Evolutionary conservation across 106 monocot genomes (phyloP).

Genomic region (Triglochin maritima): DNA sequence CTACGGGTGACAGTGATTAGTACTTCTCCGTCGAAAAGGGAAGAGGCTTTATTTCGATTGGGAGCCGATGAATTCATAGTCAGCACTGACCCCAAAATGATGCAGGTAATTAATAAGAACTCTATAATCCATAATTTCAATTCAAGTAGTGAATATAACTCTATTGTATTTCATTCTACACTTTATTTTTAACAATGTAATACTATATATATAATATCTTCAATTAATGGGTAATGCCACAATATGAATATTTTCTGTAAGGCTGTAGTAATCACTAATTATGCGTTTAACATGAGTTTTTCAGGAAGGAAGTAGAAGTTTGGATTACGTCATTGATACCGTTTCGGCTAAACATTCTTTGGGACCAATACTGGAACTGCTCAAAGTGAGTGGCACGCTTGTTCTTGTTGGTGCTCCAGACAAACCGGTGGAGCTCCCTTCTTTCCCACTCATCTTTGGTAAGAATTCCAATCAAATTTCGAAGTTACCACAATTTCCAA

Average conservation of each 20-base stretch:
- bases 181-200: too few species aligned
- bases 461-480: not conserved
- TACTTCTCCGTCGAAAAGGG: conserved; percentile 11
- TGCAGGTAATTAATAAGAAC: conserved; percentile 4
- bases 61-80: conserved; percentile 18
- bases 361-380: conserved; percentile 3
- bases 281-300: not conserved
- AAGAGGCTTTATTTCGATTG: conserved; percentile 9
- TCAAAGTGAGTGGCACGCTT: conserved; percentile 8
- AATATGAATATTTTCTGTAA: too few species aligned
- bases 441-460: conserved; percentile 9
- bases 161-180: too few species aligned
- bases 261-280: too few species aligned
- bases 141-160: too few species aligned
- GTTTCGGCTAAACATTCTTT: conserved; percentile 6
- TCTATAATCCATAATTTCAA: too few species aligned
- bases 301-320: not conserved
- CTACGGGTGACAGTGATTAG: conserved; percentile 21
- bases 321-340: conserved; percentile 13
- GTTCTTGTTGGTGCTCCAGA: conserved; percentile 10
- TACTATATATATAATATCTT: too few species aligned
- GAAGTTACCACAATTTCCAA: not conserved
- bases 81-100: conserved; percentile 12
- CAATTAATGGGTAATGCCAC: too few species aligned
- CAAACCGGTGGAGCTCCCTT: conserved; percentile 2